phyloP scores from a whole-genome alignment of 2,329 filamentous ascomycete genomes.

The Endoconidiophora polonica region DNA sequence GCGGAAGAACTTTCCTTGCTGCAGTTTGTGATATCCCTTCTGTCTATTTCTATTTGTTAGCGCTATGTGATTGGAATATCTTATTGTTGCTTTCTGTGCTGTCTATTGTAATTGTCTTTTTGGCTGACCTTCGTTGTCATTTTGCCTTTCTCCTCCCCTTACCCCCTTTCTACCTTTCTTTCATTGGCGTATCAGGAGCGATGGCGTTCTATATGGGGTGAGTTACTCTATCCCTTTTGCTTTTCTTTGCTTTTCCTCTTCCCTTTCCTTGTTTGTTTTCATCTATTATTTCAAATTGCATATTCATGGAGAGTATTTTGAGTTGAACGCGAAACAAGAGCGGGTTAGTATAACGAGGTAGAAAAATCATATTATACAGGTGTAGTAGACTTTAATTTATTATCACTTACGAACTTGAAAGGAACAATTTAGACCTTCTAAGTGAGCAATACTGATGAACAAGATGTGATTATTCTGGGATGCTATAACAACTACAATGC shows the following conservation, averaged over 20 bases:
- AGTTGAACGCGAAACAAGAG: neutral
- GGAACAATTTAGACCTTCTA: too few species aligned
- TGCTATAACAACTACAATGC: neutral
- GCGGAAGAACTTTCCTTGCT: too few species aligned
- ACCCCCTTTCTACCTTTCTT: neutral
- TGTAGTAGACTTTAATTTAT: too few species aligned
- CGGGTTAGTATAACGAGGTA: neutral
- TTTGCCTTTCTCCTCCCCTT: neutral
- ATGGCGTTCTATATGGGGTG: conserved; percentile 2
- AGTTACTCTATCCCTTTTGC: neutral
- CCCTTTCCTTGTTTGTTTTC: neutral
- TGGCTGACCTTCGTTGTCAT: neutral
- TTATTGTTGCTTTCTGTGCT: conserved; percentile 1
- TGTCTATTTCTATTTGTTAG: conserved; percentile 8
- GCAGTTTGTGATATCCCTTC: too few species aligned
- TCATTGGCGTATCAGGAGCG: conserved; percentile 5
- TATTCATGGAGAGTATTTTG: neutral
- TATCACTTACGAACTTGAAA: too few species aligned
- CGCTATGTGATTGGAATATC: too few species aligned
- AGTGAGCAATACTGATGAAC: too few species aligned
- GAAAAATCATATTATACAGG: too few species aligned
- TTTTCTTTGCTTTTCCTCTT: conserved; percentile 4
- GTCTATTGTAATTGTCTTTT: conserved; percentile 1
- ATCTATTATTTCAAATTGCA: neutral
- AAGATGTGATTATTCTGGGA: neutral